Percentiles rank a stretch among this genome's conserved stretches.
These are phyloP conservation scores for Blastomyces emzantsi DNA, from an alignment of 2,329 filamentous ascomycete genomes.

Conservation along the genomic window DNA sequence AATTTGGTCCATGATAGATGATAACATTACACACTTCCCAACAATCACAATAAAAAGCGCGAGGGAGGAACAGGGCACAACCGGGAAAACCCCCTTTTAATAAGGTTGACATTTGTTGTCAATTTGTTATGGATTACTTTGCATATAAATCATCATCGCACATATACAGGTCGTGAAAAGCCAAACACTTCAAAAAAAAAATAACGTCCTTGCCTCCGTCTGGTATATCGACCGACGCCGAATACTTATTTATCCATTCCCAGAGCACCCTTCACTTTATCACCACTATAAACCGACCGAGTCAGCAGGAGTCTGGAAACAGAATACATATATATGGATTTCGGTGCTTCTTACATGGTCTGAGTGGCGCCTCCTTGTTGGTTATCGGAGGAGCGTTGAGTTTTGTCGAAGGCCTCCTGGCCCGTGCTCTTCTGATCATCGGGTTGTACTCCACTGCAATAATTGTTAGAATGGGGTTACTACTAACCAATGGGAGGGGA, in stretches of 20 bases:
- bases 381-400: conserved; percentile 38
- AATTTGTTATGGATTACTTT: not conserved
- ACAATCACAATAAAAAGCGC: conserved; percentile 2
- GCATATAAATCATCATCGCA: conserved; percentile 4
- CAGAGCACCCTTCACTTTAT: conserved; percentile 38
- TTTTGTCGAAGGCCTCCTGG: conserved; percentile 46
- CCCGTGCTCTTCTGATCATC: conserved; percentile 47
- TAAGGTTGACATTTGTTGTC: not conserved
- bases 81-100: not conserved
- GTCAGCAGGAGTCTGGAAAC: conserved; percentile 6
- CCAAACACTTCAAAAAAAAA: conserved; percentile 8
- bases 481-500: not conserved
- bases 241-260: conserved; percentile 25
- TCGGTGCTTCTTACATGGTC: conserved; percentile 28
- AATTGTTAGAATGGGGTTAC: not conserved
- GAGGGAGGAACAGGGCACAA: not conserved
- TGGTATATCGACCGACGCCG: not conserved
- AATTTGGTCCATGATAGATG: conserved; percentile 43
- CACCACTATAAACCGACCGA: conserved; percentile 23
- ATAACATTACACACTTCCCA: not conserved
- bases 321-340: not conserved
- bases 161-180: conserved; percentile 9
- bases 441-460: conserved; percentile 37
- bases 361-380: conserved; percentile 31
- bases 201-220: not conserved